Base-by-base conservation (phyloP, 2,329 filamentous ascomycete species). In the Venturia nashicola region DNA sequence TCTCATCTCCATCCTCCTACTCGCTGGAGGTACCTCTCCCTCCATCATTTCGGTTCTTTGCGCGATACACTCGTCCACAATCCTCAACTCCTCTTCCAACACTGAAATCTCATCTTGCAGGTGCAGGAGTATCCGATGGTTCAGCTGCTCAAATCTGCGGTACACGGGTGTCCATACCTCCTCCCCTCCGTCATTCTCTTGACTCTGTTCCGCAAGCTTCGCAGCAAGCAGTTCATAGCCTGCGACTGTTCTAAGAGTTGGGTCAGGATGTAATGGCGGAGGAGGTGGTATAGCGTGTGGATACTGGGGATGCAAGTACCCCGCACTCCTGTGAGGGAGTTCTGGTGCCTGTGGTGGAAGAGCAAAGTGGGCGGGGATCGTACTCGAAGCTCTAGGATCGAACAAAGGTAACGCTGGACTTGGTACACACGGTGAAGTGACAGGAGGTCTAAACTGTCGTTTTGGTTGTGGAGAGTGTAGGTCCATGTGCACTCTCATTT, bases 91-190 rank as follows among this genome's bases (percentile, higher is more conserved):
- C 69, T 91, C 86, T 74, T 96, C 91, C 44, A 96, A 78, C 69
- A 93, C 88, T 39, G 81, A 80, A 20, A 96, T 83, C 72, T 96
- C 90, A 71, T 96, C 91, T 73, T 96, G 92, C 18, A 96, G 79
- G 67, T 94, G 86, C 0, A 96, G 79, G 2, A 97, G 77, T 2
- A 96, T 77, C 2, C 92, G 86, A 72, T 96, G 91, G 69, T 94
- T 92, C 20, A 96, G 77, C 12, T 84, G 82, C 71, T 90, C 87
- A 70, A 97, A 97, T 64, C 87, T 87, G 54, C 92, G 85, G 73
- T 96, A 96, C 65, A 96, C 82, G 0, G 90, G 90, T 42, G 34
- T 36, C 27, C 46, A 39, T 11, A 14, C 36, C n/a, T 60, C 34
- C 6, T 27, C 36, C n/a, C 42, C 43, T 20, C 6, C 6, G 23